Evolutionary conservation across 1,284 basidiomycete species (phyloP), one percentile per base, ranked within the genome.

Genomic region (Leucoagaricus sp.): DNA sequence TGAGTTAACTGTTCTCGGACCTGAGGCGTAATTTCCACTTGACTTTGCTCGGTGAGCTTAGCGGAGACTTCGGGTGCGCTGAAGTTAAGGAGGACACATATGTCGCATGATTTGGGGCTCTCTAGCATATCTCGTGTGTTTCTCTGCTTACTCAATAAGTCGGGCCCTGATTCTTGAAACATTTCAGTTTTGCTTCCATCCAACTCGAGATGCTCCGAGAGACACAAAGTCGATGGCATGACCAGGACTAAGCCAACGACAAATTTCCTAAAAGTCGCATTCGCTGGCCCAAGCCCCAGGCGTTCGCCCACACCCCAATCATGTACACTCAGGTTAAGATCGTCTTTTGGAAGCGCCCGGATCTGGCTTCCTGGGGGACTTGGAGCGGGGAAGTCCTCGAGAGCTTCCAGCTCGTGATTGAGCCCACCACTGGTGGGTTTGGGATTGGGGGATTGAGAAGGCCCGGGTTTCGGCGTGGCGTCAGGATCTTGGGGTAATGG

Each of bases 21-120:
- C 19, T 52, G n/a, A 9, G 12, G 12, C 15, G 25, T 28, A 44
- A 54, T 36, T 9, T 46, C 25, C 4, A 26, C 12, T 26, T 26
- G 12, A 25, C 13, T 12, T 44, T 44, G 12, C 31, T 33, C 31
- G n/a, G 21, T 12, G 25, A 21, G 8, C 7, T 8, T 8, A 5
- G 25, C 8, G 44, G 44, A 46, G n/a, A 46, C 5, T 13, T 15
- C 4, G 44, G 26, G n/a, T 34, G 8, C 33, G n/a, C 36, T 33
- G 7, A 54, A 17, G 4, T 48, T 25, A 23, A 54, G 45, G 4
- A 54, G 19, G 25, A 54, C n/a, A 21, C 44, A 44, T 40, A 54
- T 38, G 23, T 53, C 51, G 17, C 46, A 53, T 5, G 51, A 46
- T 46, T 45, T 34, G n/a, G 25, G 15, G 12, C 33, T 23, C 21